Conservation (phyloP, 78 protist species). For the Protostelium mycophagum region DNA sequence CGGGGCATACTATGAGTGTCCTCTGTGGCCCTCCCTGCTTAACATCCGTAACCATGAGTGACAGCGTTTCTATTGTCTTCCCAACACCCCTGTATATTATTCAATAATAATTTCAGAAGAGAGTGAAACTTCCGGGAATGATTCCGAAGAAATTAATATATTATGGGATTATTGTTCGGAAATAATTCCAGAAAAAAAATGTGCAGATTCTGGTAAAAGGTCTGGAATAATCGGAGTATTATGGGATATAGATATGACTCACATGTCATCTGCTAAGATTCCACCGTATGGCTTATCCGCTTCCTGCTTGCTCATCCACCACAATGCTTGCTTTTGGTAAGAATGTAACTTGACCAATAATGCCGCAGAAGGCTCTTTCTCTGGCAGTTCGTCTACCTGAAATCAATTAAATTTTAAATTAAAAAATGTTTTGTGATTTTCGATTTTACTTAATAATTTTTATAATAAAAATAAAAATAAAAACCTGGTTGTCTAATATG, state of each 20-base stretch:
- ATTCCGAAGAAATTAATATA: no score
- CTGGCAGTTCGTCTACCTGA: neutral
- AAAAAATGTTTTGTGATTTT: no score
- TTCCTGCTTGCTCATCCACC: neutral
- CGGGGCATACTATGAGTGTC: neutral
- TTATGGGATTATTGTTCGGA: neutral
- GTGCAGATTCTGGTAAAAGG: no score
- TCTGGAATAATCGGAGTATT: no score
- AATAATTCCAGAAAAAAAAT: no score
- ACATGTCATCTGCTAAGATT: neutral
- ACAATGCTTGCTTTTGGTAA: neutral
- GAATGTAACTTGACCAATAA: neutral
- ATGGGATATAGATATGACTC: no score
- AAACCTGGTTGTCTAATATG: neutral
- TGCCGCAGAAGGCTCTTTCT: neutral
- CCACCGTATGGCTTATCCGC: neutral
- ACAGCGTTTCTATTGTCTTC: slow-evolving; percentile 2
- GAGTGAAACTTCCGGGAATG: no score
- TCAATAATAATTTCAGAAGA: no score
- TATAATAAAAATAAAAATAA: no score
- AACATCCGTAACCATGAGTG: neutral
- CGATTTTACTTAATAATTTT: no score
- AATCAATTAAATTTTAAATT: no score
- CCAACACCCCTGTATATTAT: neutral
- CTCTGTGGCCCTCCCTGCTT: neutral